These are phyloP conservation scores for Backusella mclennaniae DNA, from an alignment of 192 early-diverging fungal genomes.

Conservation along the genomic window DNA sequence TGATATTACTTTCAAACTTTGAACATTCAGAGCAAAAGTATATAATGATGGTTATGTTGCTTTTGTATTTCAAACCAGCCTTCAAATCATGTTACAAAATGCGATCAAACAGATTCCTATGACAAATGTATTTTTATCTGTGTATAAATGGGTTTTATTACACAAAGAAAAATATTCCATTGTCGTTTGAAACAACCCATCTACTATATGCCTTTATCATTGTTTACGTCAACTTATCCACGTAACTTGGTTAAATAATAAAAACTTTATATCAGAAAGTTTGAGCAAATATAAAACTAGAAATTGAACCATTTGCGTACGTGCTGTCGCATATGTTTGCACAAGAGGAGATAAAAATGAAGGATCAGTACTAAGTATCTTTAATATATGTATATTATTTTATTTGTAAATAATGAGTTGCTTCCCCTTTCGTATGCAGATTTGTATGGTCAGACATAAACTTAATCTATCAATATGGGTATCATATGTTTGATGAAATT, in stretches of 20 bases:
- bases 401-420: no score
- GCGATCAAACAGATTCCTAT: neutral
- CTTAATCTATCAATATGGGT: no score
- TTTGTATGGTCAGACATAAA: no score
- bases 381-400: no score
- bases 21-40: neutral
- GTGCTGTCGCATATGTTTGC: neutral
- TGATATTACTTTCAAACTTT: neutral
- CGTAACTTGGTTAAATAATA: neutral
- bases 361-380: no score
- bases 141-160: neutral
- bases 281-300: neutral
- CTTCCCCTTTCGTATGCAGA: no score
- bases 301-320: neutral
- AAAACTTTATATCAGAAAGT: neutral
- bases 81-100: neutral
- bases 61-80: neutral
- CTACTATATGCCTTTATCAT: no score
- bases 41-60: neutral
- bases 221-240: no score
- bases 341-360: neutral
- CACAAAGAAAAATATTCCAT: neutral
- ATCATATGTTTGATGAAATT: no score
- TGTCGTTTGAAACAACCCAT: neutral
- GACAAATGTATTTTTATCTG: neutral